Evolutionary conservation across 1,284 basidiomycete genomes (phyloP), one percentile per base, ranked within the genome.

Genomic region (Cystobasidium sp.): DNA sequence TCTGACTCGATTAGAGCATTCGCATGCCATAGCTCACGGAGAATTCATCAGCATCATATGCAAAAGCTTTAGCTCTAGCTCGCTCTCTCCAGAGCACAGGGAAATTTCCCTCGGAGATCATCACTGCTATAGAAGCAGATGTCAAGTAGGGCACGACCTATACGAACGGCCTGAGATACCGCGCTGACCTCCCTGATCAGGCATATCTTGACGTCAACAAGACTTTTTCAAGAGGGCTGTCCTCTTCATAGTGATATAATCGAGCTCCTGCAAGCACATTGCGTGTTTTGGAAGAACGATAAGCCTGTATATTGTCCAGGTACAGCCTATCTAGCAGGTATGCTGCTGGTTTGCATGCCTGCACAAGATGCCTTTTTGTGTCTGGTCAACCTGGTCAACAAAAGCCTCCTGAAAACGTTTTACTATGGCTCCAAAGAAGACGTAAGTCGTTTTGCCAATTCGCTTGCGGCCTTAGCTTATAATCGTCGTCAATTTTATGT

Each of bases 221-320:
- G 92, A 80, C 88, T 99, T 46, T 98, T 97, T 81, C 88, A 90
- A 76, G 86, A 88, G 64, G 88, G 84, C 0, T 92, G 93, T 0
- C 94, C 94, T 0, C 83, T 99, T 81, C 91, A 94, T 79, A 85
- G 88, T 47, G 96, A 98, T 78, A 84, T 98, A 55, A 89, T 89
- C 77, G 92, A 97, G 74, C 86, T 98, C 83, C 83, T 97, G 14
- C 89, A 88, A 78, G 94, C 95, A 1, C 97, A 94, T 91, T 89
- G 94, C 1, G 92, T 97, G 39, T 87, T 93, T 49, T 88, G 82
- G 91, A 78, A 44, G 49, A 65, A 47, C 69, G 39, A 49, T n/a
- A 72, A 90, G 5, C 83, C 93, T 46, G 89, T 90, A 61, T 97
- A 96, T 81, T 88, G 88, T 12, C 77, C 52, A 61, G 79, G 79